Percentiles rank a stretch among this genome's conserved stretches.
Conservation (phyloP, 352 stramenopile genomes). For the Phytopythium litorale region DNA sequence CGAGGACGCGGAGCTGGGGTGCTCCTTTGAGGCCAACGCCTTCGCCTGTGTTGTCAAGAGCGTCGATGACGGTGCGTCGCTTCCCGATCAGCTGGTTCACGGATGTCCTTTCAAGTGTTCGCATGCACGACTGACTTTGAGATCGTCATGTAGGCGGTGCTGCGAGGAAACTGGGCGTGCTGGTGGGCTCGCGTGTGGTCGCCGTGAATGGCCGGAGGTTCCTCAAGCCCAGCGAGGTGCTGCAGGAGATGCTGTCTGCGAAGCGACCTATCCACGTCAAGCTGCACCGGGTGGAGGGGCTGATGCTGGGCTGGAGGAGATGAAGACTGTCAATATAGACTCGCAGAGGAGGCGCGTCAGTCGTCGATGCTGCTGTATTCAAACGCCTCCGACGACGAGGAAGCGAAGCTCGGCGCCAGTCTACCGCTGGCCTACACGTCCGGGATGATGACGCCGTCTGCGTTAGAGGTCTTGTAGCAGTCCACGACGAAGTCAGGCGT, state of each 20-base stretch:
- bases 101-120: not conserved
- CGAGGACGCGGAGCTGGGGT: conserved; percentile 55
- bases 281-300: conserved; percentile 71
- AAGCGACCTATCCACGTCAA: conserved; percentile 56
- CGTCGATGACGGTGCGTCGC: conserved; percentile 38
- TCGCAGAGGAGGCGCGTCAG: not conserved
- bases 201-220: conserved; percentile 59
- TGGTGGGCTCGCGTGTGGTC: conserved; percentile 64
- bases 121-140: not conserved
- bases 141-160: conserved; percentile 25
- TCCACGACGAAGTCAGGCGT: conserved; percentile 51
- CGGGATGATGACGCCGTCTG: conserved; percentile 13
- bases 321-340: conserved; percentile 5
- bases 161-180: conserved; percentile 47
- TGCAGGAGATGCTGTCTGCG: conserved; percentile 48
- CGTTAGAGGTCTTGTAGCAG: conserved; percentile 31
- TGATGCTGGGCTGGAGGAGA: conserved; percentile 64
- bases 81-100: not conserved
- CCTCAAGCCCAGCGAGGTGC: conserved; percentile 40
- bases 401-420: not conserved
- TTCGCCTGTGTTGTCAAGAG: conserved; percentile 58
- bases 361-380: not conserved
- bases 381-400: not conserved
- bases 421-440: conserved; percentile 33
- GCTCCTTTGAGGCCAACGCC: conserved; percentile 40